Evolutionary conservation across 1,284 basidiomycete genomes (phyloP), one percentile per base, ranked within the genome.

Genomic region (Cryptococcus sp.): DNA sequence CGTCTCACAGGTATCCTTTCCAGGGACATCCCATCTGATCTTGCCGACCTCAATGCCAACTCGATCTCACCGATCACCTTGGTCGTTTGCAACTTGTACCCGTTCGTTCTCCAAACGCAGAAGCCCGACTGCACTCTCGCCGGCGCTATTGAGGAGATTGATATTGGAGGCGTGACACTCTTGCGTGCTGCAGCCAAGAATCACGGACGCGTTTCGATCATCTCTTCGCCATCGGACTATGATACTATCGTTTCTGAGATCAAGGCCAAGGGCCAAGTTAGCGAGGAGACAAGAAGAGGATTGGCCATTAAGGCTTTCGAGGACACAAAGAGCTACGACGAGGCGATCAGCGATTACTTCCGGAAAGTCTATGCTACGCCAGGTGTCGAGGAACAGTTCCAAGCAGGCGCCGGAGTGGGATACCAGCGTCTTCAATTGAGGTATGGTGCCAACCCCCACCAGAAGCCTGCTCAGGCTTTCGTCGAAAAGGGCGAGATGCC

Each of bases 21-120:
- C 6, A 87, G 93, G 25, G 84, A 87, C 54, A 93, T 92, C 65
- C 84, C 88, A 5, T 91, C 90, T 10, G 93, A 97, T 80, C 84
- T 91, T 66, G 81, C 83, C 55, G 94, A 97, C 77, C 84, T 97
- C 56, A 80, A 83, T 38, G 81, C 86, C 16, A 91, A 94, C 72
- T 83, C 82, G 57, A 96, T 97, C 77, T 85, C 88, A 17, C 89
- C 90, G 59, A 96, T 97, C 80, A 87, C 89, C 54, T 88, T 97
- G 79, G 93, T 97, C 55, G 92, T 97, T 58, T 99, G 96, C 87
- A 99, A 99, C 80, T 87, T 99, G 53, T 99, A 99, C 82, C 96
- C 96, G 1, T 99, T 99, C 81, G 87, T 89, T 22, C 85, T 89
- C 44, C 97, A 94, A 54, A 93, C 98, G 73, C 82, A 87, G 2